Evolutionary conservation across 768 basidiomycete genomes (phyloP).

Genomic region (Leccinellum rugosiceps): DNA sequence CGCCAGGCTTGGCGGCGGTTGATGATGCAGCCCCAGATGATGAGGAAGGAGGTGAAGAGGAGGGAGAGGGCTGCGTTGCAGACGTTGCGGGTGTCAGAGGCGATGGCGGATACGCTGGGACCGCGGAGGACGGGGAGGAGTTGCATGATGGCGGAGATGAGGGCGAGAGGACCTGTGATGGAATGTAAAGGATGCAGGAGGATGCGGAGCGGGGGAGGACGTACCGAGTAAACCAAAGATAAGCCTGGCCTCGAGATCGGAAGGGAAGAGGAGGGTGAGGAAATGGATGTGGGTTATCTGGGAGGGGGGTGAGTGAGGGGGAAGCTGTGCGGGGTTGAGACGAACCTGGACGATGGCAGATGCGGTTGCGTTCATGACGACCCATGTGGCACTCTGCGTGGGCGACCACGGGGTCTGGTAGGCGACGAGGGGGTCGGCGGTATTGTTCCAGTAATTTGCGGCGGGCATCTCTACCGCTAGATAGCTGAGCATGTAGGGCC

Average conservation of each 20-base stretch:
- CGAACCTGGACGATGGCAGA: slow-evolving; percentile 82
- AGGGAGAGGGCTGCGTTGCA: slow-evolving; percentile 97
- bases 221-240: slow-evolving; percentile 81
- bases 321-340: slow-evolving; percentile 5
- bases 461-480: slow-evolving; percentile 67
- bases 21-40: slow-evolving; percentile 90
- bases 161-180: slow-evolving; percentile 69
- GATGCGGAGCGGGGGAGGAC: slow-evolving; percentile 10
- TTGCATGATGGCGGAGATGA: slow-evolving; percentile 81
- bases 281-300: slow-evolving; percentile 98
- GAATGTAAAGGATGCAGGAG: not conserved
- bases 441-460: slow-evolving; percentile 10
- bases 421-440: slow-evolving; percentile 22
- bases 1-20: slow-evolving; percentile 94
- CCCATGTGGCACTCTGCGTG: slow-evolving; percentile 72
- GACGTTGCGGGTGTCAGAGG: slow-evolving; percentile 82
- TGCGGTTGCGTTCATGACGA: slow-evolving; percentile 82
- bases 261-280: slow-evolving; percentile 91
- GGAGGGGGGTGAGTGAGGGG: slow-evolving; percentile 51
- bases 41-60: slow-evolving; percentile 84
- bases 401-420: slow-evolving; percentile 52
- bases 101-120: slow-evolving; percentile 44
- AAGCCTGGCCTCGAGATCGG: slow-evolving; percentile 79
- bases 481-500: slow-evolving; percentile 97
- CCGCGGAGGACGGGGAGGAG: slow-evolving; percentile 61